Percentiles rank a stretch among this genome's conserved stretches.
These are phyloP conservation scores for Diaporthe sp. DNA, from an alignment of 2,329 filamentous ascomycete species.

Conservation along the genomic window DNA sequence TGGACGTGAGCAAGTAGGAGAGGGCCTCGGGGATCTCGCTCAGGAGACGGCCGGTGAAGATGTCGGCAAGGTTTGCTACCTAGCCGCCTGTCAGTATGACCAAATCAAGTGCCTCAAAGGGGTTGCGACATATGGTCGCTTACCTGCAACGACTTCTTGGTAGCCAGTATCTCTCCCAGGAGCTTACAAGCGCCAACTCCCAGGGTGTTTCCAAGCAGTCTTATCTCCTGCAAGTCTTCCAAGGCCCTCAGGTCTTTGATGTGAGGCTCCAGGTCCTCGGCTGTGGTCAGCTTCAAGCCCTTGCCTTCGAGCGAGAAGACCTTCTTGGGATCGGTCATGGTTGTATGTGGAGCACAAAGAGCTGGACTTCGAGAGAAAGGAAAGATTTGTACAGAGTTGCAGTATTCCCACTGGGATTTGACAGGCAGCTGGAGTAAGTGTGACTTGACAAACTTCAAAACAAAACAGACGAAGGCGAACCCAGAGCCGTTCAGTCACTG, in stretches of 20 bases:
- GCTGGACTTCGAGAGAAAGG: constrained; percentile 20
- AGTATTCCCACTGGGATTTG: neutral
- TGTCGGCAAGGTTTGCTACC: constrained; percentile 93
- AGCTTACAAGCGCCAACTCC: constrained; percentile 90
- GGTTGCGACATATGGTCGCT: constrained; percentile 40
- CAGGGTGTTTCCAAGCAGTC: constrained; percentile 90
- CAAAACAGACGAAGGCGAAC: constrained; percentile 19
- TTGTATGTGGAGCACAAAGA: constrained; percentile 44
- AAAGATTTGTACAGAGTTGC: constrained; percentile 23
- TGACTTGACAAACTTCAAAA: constrained; percentile 27
- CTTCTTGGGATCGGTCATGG: constrained; percentile 70
- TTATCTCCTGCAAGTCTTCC: constrained; percentile 85
- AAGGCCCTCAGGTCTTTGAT: constrained; percentile 81
- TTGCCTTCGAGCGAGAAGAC: constrained; percentile 93
- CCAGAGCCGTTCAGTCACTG: constrained; percentile 3
- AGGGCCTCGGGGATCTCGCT: constrained; percentile 94
- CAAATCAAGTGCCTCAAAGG: constrained; percentile 25
- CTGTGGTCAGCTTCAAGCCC: constrained; percentile 91
- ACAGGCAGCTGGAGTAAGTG: constrained; percentile 11
- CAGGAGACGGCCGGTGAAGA: constrained; percentile 95
- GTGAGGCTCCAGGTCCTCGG: constrained; percentile 87
- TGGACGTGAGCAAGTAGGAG: constrained; percentile 84
- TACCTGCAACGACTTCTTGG: constrained; percentile 86
- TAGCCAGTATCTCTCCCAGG: constrained; percentile 84
- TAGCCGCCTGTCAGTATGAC: constrained; percentile 47